Evolutionary conservation across 768 basidiomycete species (phyloP).

Genomic region (Collybia sp.): DNA sequence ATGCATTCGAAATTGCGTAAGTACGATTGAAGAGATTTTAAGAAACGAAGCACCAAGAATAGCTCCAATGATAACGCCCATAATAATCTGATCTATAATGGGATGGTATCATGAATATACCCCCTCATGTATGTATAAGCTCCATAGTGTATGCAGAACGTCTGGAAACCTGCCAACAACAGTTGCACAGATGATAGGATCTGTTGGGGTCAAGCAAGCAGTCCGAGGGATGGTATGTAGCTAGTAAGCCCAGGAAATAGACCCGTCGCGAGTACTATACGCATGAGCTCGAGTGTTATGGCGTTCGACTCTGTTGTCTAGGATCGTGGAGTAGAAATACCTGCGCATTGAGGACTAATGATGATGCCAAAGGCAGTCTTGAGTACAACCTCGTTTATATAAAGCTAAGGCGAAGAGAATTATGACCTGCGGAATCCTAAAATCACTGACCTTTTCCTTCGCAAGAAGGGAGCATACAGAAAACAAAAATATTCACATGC

Average conservation of each 20-base stretch:
- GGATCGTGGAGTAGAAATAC: slow-evolving; percentile 69
- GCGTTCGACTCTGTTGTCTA: slow-evolving; percentile 46
- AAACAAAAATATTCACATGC: slow-evolving; percentile 44
- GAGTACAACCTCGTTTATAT: slow-evolving; percentile 91
- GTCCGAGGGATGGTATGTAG: slow-evolving; percentile 76
- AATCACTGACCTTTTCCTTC: slow-evolving; percentile 64
- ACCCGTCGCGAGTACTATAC: slow-evolving; percentile 85
- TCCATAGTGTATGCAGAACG: background rate
- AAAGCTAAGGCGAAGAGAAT: slow-evolving; percentile 43
- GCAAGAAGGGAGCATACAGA: slow-evolving; percentile 79
- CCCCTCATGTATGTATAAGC: slow-evolving; percentile 38
- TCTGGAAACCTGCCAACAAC: slow-evolving; percentile 52
- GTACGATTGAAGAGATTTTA: background rate
- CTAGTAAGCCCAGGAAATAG: slow-evolving; percentile 77
- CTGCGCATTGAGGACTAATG: slow-evolving; percentile 69
- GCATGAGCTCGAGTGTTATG: slow-evolving; percentile 58
- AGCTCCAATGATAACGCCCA: slow-evolving; percentile 70
- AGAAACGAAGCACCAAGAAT: slow-evolving; percentile 15
- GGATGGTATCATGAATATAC: slow-evolving; percentile 14
- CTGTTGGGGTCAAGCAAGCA: slow-evolving; percentile 89
- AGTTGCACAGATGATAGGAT: slow-evolving; percentile 87
- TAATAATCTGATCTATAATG: slow-evolving; percentile 67
- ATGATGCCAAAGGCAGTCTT: slow-evolving; percentile 68
- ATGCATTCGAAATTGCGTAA: slow-evolving; percentile 2
- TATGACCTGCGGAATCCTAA: background rate